phyloP scores from a whole-genome alignment of 352 stramenopile species.

The Phytophthora capsici region DNA sequence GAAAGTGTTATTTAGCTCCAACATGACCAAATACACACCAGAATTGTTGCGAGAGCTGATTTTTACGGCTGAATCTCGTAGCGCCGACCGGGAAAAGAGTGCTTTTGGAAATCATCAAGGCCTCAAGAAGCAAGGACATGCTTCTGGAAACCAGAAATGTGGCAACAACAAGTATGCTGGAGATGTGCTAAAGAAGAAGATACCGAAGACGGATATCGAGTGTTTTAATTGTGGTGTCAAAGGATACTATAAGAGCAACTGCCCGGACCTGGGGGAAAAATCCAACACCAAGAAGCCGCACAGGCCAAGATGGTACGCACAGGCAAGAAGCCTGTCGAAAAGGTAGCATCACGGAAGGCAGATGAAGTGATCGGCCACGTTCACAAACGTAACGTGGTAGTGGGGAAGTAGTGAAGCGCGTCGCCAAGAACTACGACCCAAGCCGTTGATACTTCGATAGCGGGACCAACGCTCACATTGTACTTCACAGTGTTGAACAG shows the following conservation, averaged over 20 bases:
- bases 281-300: not conserved
- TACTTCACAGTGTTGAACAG: constrained; percentile 17
- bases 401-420: constrained; percentile 1
- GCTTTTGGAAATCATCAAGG: constrained; percentile 1
- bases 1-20: constrained; percentile 11
- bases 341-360: not conserved
- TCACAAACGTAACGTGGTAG: constrained; percentile 5
- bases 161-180: no score
- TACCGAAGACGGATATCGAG: not conserved
- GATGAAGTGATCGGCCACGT: not conserved
- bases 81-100: not conserved
- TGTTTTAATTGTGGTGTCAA: not conserved
- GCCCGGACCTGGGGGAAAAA: not conserved
- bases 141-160: not conserved
- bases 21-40: constrained; percentile 7
- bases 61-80: not conserved
- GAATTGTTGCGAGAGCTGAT: not conserved
- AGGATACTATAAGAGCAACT: not conserved
- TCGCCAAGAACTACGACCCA: constrained; percentile 2
- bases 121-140: not conserved
- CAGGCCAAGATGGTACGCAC: not conserved
- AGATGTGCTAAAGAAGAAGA: not conserved
- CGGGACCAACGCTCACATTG: constrained; percentile 22
- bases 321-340: not conserved
- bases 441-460: constrained; percentile 22